Percentiles rank a stretch among this genome's conserved stretches.
Evolutionary conservation across 2,329 filamentous ascomycete species (phyloP).

Genomic region (Proliferodiscus dingleyae): DNA sequence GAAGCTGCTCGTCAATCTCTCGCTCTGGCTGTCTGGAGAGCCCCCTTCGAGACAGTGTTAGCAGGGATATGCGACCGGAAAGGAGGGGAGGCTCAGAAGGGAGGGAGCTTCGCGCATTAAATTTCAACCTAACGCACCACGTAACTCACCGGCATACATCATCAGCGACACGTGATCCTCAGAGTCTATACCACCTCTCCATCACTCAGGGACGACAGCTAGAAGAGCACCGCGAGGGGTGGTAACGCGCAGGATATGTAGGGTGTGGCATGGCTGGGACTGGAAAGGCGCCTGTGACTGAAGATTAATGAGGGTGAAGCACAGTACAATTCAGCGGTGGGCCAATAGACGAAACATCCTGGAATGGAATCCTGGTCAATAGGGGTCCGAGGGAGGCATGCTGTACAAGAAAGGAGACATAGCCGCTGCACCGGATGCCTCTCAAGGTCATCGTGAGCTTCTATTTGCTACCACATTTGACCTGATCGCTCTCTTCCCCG

Average conservation of each 20-base stretch:
- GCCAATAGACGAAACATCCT: slow-evolving; percentile 11
- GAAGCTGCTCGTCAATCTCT: slow-evolving; percentile 22
- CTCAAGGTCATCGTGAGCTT: background rate
- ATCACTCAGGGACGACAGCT: background rate
- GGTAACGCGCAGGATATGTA: background rate
- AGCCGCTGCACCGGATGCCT: background rate
- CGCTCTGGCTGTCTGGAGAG: slow-evolving; percentile 23
- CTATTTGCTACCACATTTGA: too few relatives aligned
- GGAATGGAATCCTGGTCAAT: slow-evolving; percentile 11
- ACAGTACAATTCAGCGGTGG: slow-evolving; percentile 12
- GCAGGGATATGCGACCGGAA: slow-evolving; percentile 17
- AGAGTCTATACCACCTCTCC: background rate
- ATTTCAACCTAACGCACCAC: background rate
- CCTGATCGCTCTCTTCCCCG: too few relatives aligned
- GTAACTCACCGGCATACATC: background rate
- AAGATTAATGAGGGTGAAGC: slow-evolving; percentile 5
- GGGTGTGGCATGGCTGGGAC: background rate
- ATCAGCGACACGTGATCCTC: background rate
- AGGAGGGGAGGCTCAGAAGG: background rate
- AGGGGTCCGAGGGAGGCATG: slow-evolving; percentile 6
- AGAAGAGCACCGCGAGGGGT: background rate
- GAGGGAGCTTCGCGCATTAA: background rate
- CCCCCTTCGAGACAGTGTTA: slow-evolving; percentile 24
- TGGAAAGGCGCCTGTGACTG: background rate
- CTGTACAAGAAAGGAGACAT: background rate